A percentile compares a stretch with the other conserved stretches of the same genome.
phyloP scores from a whole-genome alignment of 176 grass and related monocot species.

The Bolboschoenus planiculmis region DNA sequence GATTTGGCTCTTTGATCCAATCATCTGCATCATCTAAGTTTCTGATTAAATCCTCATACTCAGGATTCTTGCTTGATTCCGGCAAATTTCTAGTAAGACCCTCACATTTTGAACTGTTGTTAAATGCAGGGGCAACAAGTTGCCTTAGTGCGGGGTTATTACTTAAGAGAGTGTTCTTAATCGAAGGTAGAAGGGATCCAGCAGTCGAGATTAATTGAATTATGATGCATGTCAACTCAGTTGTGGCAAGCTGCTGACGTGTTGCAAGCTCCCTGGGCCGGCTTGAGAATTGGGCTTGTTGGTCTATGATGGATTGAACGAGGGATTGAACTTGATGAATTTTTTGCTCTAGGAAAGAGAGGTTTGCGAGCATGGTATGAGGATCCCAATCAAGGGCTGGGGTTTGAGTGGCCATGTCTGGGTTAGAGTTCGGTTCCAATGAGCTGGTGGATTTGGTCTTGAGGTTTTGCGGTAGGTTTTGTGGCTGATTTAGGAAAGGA shows the following conservation, averaged over 20 bases:
- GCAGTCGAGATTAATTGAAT: conserved; percentile 86
- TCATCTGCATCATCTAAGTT: conserved; percentile 44
- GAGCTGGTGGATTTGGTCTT: conserved; percentile 39
- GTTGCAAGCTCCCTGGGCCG: conserved; percentile 38
- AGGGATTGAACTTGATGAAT: conserved; percentile 84
- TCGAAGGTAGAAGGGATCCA: conserved; percentile 73
- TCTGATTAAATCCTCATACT: conserved; percentile 50
- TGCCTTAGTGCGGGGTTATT: conserved; percentile 56
- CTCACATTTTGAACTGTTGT: conserved; percentile 26
- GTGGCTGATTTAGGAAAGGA: not conserved
- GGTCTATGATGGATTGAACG: conserved; percentile 49
- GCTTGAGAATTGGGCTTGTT: conserved; percentile 34
- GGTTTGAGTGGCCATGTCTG: conserved; percentile 18
- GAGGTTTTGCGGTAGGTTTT: conserved; percentile 31
- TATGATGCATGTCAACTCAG: conserved; percentile 84
- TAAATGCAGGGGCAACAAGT: conserved; percentile 29
- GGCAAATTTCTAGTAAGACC: conserved; percentile 18
- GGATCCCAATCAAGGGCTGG: conserved; percentile 55
- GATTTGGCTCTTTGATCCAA: conserved; percentile 44
- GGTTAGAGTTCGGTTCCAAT: conserved; percentile 30
- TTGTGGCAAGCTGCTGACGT: conserved; percentile 71
- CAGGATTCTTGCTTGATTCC: conserved; percentile 33
- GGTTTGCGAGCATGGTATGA: conserved; percentile 53
- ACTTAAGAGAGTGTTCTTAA: conserved; percentile 58
- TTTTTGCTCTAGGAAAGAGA: conserved; percentile 84